Evolutionary conservation across 768 basidiomycete species (phyloP), one percentile per base, ranked within the genome.

Genomic region (Pholiota molesta): DNA sequence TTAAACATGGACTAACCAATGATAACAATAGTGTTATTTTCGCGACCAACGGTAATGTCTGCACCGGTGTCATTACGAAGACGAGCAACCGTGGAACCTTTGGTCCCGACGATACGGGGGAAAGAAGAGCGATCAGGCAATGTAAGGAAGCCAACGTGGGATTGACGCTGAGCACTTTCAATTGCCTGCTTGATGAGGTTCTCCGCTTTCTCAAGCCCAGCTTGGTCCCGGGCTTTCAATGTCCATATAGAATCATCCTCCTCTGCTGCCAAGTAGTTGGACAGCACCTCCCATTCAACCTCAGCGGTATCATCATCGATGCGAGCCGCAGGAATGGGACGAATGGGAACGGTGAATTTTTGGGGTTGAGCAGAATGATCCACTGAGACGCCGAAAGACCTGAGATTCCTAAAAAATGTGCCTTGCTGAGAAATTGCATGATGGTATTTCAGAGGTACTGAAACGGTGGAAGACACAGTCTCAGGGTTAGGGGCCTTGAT

Each of bases 31-130:
- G 88, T 88, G 74, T 82, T 92, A 71, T 91, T 91, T 64, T 95
- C 95, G 65, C 92, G 87, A 73, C 93, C 87, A 58, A 98, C 93
- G 45, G 86, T 92, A 68, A 98, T 95, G 71, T 97, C 94, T 58
- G 95, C 91, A 44, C 94, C 92, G 56, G 92, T 97, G 76, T 95
- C 94, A 55, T 84, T 84, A 59, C 95, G 87, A 56, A 98, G 83
- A 53, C 95, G 90, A 56, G 90, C 83, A 55, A 98, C 92, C 68
- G 94, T 98, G 28, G 94, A 80, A 57, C 95, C 95, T 77, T 96
- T 97, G 11, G 90, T 78, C 40, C 96, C 96, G 64, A 98, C 94
- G 67, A 98, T 96, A 66, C 94, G 83, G 14, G 96, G 95, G 86
- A 98, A 98, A 35, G 84, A 83, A 37, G 89, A 85, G 64, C 94